Evolutionary conservation across 1,139 yeast genomes (phyloP).

Genomic region (Magnusiomyces magnusii): DNA sequence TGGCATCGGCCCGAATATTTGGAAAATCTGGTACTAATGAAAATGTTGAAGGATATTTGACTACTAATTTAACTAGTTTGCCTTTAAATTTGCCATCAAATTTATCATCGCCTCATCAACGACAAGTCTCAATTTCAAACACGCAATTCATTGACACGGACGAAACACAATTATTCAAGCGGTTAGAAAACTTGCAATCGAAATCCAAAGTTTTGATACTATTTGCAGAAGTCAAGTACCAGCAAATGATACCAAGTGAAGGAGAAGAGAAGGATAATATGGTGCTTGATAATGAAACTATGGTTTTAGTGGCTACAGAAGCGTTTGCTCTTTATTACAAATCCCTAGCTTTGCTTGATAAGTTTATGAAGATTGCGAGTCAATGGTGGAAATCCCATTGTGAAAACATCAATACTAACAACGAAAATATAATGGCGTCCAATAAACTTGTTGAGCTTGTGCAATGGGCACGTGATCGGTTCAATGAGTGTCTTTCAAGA

Average conservation of each 20-base stretch:
- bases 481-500: conserved; percentile 80
- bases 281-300: conserved; percentile 34
- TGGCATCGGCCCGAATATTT: conserved; percentile 82
- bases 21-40: conserved; percentile 38
- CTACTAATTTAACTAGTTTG: not conserved
- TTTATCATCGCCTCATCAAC: conserved; percentile 33
- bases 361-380: conserved; percentile 77
- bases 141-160: conserved; percentile 23
- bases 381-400: conserved; percentile 74
- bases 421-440: conserved; percentile 35
- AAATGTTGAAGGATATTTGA: not conserved
- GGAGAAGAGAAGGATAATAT: conserved; percentile 22
- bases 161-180: conserved; percentile 38
- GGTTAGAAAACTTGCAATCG: conserved; percentile 71
- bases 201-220: conserved; percentile 84
- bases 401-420: no score
- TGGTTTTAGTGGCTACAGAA: conserved; percentile 65
- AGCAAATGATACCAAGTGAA: conserved; percentile 75
- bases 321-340: conserved; percentile 81
- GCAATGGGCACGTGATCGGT: conserved; percentile 86
- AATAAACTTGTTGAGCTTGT: conserved; percentile 66
- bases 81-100: conserved; percentile 17
- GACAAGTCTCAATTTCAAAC: conserved; percentile 2
- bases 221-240: conserved; percentile 85
- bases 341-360: conserved; percentile 69